Conservation (phyloP, 2,329 filamentous ascomycete species). For the Botrytis galanthina region DNA sequence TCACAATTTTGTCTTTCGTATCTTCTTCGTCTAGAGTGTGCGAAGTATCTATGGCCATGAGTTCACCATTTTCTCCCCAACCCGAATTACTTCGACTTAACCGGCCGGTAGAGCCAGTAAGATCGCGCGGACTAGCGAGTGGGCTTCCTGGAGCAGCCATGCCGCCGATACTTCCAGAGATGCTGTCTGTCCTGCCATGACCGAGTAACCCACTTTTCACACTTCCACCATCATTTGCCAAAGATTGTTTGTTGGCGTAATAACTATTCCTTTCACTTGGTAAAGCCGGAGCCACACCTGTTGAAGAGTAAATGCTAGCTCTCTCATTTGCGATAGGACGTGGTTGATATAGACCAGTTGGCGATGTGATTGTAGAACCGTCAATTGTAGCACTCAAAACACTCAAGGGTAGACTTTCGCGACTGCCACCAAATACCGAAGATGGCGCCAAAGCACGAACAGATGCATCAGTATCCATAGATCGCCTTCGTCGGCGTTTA, state of each 20-base stretch:
- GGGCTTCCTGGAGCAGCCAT: slow-evolving; percentile 54
- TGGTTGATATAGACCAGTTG: slow-evolving; percentile 48
- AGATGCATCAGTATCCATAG: slow-evolving; percentile 82
- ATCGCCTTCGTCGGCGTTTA: slow-evolving; percentile 72
- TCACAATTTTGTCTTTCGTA: neutral
- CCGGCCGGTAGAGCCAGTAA: slow-evolving; percentile 25
- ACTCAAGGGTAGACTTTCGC: slow-evolving; percentile 75
- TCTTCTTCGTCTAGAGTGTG: neutral
- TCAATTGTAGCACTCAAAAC: slow-evolving; percentile 72
- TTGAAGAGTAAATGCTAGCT: slow-evolving; percentile 78
- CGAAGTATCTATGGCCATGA: neutral
- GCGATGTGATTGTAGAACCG: slow-evolving; percentile 48
- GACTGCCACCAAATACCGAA: slow-evolving; percentile 77
- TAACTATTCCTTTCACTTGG: slow-evolving; percentile 78
- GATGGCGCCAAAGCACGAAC: slow-evolving; percentile 81
- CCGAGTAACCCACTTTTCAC: slow-evolving; percentile 74
- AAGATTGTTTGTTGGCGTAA: slow-evolving; percentile 59
- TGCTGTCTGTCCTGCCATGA: slow-evolving; percentile 78
- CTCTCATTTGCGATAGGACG: slow-evolving; percentile 54
- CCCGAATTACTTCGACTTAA: slow-evolving; percentile 37
- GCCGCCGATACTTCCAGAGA: slow-evolving; percentile 70
- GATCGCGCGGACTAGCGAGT: slow-evolving; percentile 56
- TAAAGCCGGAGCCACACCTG: slow-evolving; percentile 63
- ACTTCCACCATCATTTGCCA: slow-evolving; percentile 67
- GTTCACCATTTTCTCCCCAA: slow-evolving; percentile 27